These are phyloP conservation scores for Nicotiana tomentosiformis DNA, from an alignment of 257 asterid species.

Conservation along the genomic window DNA sequence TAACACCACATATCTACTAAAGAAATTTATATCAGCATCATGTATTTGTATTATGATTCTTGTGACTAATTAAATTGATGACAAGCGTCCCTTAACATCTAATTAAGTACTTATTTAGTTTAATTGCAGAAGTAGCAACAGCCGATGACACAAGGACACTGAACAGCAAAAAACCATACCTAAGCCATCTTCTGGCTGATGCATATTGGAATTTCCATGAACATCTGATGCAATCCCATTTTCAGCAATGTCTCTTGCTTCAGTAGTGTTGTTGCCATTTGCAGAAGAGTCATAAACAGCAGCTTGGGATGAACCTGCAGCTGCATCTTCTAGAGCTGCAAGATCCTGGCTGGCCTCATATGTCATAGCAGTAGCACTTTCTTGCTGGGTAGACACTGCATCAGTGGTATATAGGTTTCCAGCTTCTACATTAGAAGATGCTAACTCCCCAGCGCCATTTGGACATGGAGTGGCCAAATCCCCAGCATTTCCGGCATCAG, in stretches of 20 bases:
- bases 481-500: constrained; percentile 13
- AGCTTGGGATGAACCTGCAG: constrained; percentile 34
- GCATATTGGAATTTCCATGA: constrained; percentile 50
- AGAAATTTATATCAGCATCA: background rate
- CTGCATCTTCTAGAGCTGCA: constrained; percentile 27
- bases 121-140: constrained; percentile 2
- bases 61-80: background rate
- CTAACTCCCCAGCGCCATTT: background rate
- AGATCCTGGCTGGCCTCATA: constrained; percentile 30
- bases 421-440: constrained; percentile 20
- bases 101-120: background rate
- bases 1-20: background rate
- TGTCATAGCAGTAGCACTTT: constrained; percentile 17
- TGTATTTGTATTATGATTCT: background rate
- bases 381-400: constrained; percentile 35
- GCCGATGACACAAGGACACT: background rate
- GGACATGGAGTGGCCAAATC: constrained; percentile 12
- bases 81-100: background rate
- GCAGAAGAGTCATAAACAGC: constrained; percentile 43
- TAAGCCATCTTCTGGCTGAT: constrained; percentile 58
- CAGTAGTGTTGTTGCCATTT: constrained; percentile 37
- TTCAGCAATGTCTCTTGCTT: constrained; percentile 37
- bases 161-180: constrained; percentile 35
- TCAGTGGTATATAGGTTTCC: constrained; percentile 12
- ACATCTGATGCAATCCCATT: constrained; percentile 55